Conservation (phyloP, 208 protist genomes). For the Endotrypanum monterogeii region DNA sequence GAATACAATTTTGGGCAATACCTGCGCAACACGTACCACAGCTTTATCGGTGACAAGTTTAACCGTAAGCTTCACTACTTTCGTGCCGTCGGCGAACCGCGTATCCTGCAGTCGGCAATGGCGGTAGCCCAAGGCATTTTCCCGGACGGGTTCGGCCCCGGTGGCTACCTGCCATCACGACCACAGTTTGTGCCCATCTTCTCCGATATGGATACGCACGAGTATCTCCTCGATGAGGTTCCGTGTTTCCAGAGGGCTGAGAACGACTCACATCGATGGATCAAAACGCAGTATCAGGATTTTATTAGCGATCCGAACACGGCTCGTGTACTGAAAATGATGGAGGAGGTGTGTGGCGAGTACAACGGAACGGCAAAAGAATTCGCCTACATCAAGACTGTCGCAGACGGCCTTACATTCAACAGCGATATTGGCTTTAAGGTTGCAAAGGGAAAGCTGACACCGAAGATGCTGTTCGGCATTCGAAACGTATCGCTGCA, state of each 20-base stretch:
- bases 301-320: constrained; percentile 57
- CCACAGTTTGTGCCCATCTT: constrained; percentile 87
- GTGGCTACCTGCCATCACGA: constrained; percentile 62
- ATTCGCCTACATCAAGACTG: constrained; percentile 78
- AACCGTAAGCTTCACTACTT: constrained; percentile 81
- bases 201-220: constrained; percentile 87
- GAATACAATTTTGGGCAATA: constrained; percentile 77
- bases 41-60: constrained; percentile 70
- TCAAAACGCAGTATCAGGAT: constrained; percentile 35
- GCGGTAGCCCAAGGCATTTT: constrained; percentile 78
- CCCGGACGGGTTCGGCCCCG: constrained; percentile 77
- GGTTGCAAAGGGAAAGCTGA: constrained; percentile 52
- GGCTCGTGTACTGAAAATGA: constrained; percentile 36
- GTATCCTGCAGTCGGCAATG: constrained; percentile 82
- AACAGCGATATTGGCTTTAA: constrained; percentile 70
- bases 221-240: constrained; percentile 86
- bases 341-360: constrained; percentile 60
- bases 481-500: constrained; percentile 73
- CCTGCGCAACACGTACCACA: constrained; percentile 52
- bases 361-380: constrained; percentile 27
- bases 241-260: constrained; percentile 83
- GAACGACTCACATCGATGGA: constrained; percentile 68
- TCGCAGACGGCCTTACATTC: constrained; percentile 82
- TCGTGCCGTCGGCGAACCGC: constrained; percentile 82
- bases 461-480: constrained; percentile 49